Base-by-base conservation (phyloP, 78 protist species). In the Monocercomonoides exilis region DNA sequence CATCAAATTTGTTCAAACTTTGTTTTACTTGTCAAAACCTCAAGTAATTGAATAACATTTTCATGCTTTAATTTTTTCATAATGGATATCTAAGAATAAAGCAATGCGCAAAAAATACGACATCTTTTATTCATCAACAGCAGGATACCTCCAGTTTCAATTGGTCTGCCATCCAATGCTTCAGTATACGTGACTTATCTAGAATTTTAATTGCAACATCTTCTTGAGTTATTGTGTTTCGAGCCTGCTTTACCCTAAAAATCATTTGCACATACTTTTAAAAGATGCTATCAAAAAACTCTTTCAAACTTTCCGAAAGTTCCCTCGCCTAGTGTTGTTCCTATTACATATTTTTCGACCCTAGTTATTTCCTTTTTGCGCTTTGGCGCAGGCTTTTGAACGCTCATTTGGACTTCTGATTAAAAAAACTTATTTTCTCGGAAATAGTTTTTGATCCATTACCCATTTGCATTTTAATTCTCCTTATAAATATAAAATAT, bases 181-280 rank as follows among this genome's bases (percentile, higher is more conserved):
- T 0, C 29, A 2, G 43, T 5, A 90, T 77, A 46, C 32, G 21
- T 35, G 11, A 36, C 85, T 90, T 90, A 33, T 90, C 88, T 44
- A 90, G 80, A 41, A 90, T 45, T 84, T 90, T 90, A n/a, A 90
- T 90, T 54, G 92, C 92, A 41, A 87, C 89, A 0, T 2, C 11
- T 41, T 87, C 80, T 11, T 43, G 45, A 6, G 41, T 45, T 70
- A 87, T 81, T 3, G 36, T 3, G 43, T 90, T 80, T 32, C 3
- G 0, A 11, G 90, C 92, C n/a, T 0, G 5, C 86, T 87, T 90
- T 29, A 90, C 92, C 88, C 79, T 77, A 77, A 2, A 4, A 2
- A 77, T 38, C 80, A 3, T 41, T 11, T 32, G 70, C 70, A 54
- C 70, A 11, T 32, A 54, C 38, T 21, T 11, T 11, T n/a, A 54